Conservation (phyloP, 2,329 filamentous ascomycete species). For the Neonectria ditissima region DNA sequence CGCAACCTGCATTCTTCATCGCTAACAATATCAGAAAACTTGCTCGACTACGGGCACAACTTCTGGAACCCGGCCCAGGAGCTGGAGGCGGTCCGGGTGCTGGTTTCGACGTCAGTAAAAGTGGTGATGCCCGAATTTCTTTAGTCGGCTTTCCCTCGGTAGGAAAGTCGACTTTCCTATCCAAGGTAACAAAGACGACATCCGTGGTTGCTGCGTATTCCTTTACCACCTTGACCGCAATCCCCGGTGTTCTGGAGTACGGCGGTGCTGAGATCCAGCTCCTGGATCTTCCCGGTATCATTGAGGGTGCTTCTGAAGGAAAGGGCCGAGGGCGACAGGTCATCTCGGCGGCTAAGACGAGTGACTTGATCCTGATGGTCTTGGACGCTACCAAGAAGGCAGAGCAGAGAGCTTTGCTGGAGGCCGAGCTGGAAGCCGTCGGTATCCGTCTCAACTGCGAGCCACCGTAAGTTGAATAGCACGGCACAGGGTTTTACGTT, state of each 20-base stretch:
- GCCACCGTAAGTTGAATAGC: constrained; percentile 74
- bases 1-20: not conserved
- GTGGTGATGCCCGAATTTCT: constrained; percentile 94
- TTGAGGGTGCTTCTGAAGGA: constrained; percentile 94
- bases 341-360: constrained; percentile 97
- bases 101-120: constrained; percentile 96
- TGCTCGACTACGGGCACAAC: constrained; percentile 90
- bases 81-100: constrained; percentile 81
- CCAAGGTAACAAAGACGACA: constrained; percentile 97
- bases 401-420: constrained; percentile 89
- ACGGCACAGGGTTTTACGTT: not conserved
- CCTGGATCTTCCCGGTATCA: constrained; percentile 96
- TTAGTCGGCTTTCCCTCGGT: constrained; percentile 99
- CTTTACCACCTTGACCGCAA: constrained; percentile 97
- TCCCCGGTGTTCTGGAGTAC: constrained; percentile 97
- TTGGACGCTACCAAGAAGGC: constrained; percentile 96
- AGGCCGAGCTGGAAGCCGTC: constrained; percentile 93
- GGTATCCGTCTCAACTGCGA: constrained; percentile 93
- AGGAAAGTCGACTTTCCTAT: constrained; percentile 98
- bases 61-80: constrained; percentile 89
- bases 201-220: constrained; percentile 96
- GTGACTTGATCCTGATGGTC: constrained; percentile 96
- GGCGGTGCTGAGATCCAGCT: constrained; percentile 98
- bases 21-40: constrained; percentile 77
- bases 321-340: constrained; percentile 97